A percentile compares a stretch with the other conserved stretches of the same genome.
Evolutionary conservation across 2,329 filamentous ascomycete species (phyloP).

Genomic region (Colletotrichum sp.): DNA sequence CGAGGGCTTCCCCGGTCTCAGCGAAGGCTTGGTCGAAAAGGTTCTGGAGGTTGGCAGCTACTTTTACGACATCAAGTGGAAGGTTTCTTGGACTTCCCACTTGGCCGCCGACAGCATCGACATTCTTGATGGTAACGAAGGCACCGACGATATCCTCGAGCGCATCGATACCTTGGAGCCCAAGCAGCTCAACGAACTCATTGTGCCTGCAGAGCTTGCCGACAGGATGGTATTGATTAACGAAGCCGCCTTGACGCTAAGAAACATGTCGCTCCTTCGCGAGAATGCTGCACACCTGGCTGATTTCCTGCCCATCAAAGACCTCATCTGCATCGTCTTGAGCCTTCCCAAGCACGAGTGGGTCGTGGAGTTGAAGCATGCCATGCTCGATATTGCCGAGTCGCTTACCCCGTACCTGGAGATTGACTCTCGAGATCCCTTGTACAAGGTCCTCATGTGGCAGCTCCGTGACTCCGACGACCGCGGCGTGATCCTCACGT

Average conservation of each 20-base stretch:
- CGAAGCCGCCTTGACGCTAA: conserved; percentile 85
- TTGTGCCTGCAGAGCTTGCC: conserved; percentile 74
- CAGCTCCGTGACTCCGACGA: conserved; percentile 70
- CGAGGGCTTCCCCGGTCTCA: conserved; percentile 86
- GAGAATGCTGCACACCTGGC: conserved; percentile 88
- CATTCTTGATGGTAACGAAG: conserved; percentile 47
- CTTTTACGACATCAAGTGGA: conserved; percentile 85
- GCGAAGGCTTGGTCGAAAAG: conserved; percentile 87
- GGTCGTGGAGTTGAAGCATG: conserved; percentile 86
- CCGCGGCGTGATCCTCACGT: conserved; percentile 80
- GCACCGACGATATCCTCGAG: conserved; percentile 64
- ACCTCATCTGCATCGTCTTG: conserved; percentile 82
- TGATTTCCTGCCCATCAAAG: conserved; percentile 73
- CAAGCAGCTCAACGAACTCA: conserved; percentile 64
- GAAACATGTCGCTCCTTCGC: conserved; percentile 94
- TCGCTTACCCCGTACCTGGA: conserved; percentile 84
- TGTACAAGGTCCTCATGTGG: conserved; percentile 76
- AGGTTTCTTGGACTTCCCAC: conserved; percentile 68
- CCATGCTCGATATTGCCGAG: conserved; percentile 89
- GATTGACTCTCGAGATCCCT: conserved; percentile 73
- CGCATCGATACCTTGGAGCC: conserved; percentile 70
- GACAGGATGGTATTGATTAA: conserved; percentile 78
- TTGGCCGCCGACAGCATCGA: conserved; percentile 51
- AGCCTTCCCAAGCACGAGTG: conserved; percentile 76
- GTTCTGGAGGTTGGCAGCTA: conserved; percentile 78